Percentiles rank a stretch among this genome's conserved stretches.
These are phyloP conservation scores for Tuber borchii DNA, from an alignment of 495 filamentous ascomycete species.

Conservation along the genomic window DNA sequence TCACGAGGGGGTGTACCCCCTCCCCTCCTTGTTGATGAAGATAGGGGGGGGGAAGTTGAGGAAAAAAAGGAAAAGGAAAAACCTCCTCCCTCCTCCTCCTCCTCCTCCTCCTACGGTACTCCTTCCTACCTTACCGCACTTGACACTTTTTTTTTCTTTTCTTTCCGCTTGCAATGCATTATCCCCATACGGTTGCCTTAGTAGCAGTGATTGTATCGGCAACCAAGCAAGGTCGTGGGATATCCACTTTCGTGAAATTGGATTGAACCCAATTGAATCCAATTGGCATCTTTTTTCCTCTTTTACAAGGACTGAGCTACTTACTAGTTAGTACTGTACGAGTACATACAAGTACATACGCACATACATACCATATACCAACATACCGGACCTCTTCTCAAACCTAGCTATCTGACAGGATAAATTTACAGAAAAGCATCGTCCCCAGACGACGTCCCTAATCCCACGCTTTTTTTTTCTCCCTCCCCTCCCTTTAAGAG, in stretches of 20 bases:
- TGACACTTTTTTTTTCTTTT: constrained; percentile 12
- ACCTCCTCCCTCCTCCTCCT: too few relatives aligned
- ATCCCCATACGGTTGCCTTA: too few relatives aligned
- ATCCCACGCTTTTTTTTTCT: neutral
- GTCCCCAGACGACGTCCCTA: too few relatives aligned
- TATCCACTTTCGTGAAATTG: neutral
- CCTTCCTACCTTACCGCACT: constrained; percentile 20
- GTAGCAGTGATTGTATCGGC: too few relatives aligned
- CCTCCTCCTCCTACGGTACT: constrained; percentile 7
- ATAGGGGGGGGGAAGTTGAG: neutral
- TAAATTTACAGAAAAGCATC: neutral
- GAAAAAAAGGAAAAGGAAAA: constrained; percentile 14
- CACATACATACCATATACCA: neutral
- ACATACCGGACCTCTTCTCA: neutral
- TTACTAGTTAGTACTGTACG: too few relatives aligned
- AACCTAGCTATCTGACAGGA: neutral
- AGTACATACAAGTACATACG: neutral
- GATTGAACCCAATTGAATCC: neutral
- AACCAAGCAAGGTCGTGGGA: neutral
- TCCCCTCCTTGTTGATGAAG: neutral
- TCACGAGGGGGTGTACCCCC: constrained; percentile 22
- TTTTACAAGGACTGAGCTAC: neutral
- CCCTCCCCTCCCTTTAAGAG: neutral
- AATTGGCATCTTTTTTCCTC: neutral
- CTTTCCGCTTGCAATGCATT: neutral